These are phyloP conservation scores for Psilocybe subaeruginosa DNA, from an alignment of 768 basidiomycete species.

Conservation along the genomic window DNA sequence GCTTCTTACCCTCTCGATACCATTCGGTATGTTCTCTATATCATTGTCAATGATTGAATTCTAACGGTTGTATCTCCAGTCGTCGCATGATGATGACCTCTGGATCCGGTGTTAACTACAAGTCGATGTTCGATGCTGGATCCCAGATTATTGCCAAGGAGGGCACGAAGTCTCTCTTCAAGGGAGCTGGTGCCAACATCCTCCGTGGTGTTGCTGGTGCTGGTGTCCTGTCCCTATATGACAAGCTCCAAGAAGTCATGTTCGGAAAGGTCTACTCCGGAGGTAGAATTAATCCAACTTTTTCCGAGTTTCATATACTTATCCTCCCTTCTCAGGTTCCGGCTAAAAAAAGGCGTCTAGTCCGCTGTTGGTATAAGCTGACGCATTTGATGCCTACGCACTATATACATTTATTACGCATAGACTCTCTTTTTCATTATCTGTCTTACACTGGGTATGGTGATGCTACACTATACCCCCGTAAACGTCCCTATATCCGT, in stretches of 20 bases:
- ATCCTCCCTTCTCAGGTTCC: conserved; percentile 37
- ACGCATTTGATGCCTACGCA: conserved; percentile 21
- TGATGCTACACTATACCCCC: conserved; percentile 41
- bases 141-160: conserved; percentile 95
- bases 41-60: conserved; percentile 10
- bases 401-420: conserved; percentile 36
- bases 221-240: conserved; percentile 98
- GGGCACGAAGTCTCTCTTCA: conserved; percentile 95
- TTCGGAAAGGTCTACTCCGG: conserved; percentile 99
- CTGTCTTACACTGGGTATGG: conserved; percentile 38
- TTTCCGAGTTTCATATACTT: not conserved
- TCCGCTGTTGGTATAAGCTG: conserved; percentile 18
- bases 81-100: conserved; percentile 99
- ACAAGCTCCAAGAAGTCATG: conserved; percentile 95
- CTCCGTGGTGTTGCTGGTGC: conserved; percentile 99
- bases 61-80: conserved; percentile 48
- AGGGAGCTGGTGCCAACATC: conserved; percentile 95
- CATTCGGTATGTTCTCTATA: conserved; percentile 63
- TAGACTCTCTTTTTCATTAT: conserved; percentile 41
- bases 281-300: conserved; percentile 50
- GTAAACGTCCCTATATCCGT: conserved; percentile 35
- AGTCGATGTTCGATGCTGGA: conserved; percentile 98
- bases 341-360: conserved; percentile 41
- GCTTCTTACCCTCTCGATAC: conserved; percentile 96
- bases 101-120: conserved; percentile 94